Evolutionary conservation across 202 grass and related monocot species (phyloP), one percentile per base, ranked within the genome.

Genomic region (Musa balbisiana): DNA sequence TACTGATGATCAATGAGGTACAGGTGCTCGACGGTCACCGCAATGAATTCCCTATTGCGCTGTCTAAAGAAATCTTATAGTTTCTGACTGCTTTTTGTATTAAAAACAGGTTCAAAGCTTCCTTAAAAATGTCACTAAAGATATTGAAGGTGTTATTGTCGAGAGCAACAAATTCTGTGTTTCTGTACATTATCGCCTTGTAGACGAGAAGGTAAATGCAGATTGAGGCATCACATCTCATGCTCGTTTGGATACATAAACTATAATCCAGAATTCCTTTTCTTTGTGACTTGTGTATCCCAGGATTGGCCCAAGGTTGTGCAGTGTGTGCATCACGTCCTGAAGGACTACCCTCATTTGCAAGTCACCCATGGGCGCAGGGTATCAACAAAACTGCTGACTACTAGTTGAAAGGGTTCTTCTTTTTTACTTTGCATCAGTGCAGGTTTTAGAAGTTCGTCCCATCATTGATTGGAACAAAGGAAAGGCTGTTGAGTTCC

Each of bases 131-230:
- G 92, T 71, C 78, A 82, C 89, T 12, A 87, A 89, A 80, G 85
- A 83, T 22, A 91, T 96, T 11, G 58, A 83, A 22, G 90, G 93
- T 76, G 88, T 89, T 14, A 87, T 59, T 82, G 89, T 96, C 83
- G 93, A 92, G 80, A 91, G 92, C 54, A 96, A 96, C 82, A 96
- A 91, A 82, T 92, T 96, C 52, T 92, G 93, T 0, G 93, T 96
- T 52, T 91, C 93, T 65, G 86, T 96, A 73, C 93, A 96, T 89
- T 96, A 87, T 53, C 90, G 93, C 53, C 90, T 92, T 59, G 92
- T 96, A 11, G 87, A 89, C 4, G 63, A 81, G 43, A 79, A 89
- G 73, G 92, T 96, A 84, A 79, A 71, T 71, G 33, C 33, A 43
- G 49, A 82, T 62, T 68, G 80, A 73, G 10, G 55, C 12, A 26